Base-by-base conservation (phyloP, 169 alveolate species). In the Eimeria tenella region DNA sequence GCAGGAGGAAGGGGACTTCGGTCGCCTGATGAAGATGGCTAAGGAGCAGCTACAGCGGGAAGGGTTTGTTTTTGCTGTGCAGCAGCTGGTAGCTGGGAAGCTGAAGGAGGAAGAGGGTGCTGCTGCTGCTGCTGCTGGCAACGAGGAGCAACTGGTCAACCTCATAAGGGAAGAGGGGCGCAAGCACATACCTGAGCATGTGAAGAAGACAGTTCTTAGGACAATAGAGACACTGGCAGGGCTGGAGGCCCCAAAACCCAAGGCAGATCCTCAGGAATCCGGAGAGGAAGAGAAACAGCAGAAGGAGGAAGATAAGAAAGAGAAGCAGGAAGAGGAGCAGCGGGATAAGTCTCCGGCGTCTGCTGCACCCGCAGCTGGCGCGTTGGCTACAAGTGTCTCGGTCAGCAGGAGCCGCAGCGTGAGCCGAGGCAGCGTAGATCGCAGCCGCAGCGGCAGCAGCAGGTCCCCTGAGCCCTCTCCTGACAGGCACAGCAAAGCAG, bases 41-140 rank as follows among this genome's bases (percentile, higher is more conserved):
- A 65, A 65, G 75, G 75, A 65, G 75, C 75, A 65, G 75, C 53
- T 65, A 9, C 75, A 65, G 75, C 75, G 75, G 31, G 75, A 65
- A 21, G 75, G 75, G 49, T 65, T 65, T 21, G 75, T 65, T 1
- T 65, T 65, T 21, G 75, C 75, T 1, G 75, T 65, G 75, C 75
- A 65, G 31, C 75, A 65, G 75, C 75, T 65, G 75, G 75, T 65
- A 21, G 75, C 75, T 17, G 75, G 25, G 25, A 65, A 65, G 19
- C 21, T 65, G 31, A 65, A 65, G 75, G 75, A 65, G 19, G 75
- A 11, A 4, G 75, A 15, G 31, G 75, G 75, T 10, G 68, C 68
- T 17, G 68, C 68, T 17, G 68, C 68, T 13, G 68, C 19, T 58
- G 68, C 68, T 10, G 25, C 75, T 11, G 75, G 75, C n/a, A n/a